These are phyloP conservation scores for Musa beccarii DNA, from an alignment of 176 grass and related monocot species.

Conservation along the genomic window DNA sequence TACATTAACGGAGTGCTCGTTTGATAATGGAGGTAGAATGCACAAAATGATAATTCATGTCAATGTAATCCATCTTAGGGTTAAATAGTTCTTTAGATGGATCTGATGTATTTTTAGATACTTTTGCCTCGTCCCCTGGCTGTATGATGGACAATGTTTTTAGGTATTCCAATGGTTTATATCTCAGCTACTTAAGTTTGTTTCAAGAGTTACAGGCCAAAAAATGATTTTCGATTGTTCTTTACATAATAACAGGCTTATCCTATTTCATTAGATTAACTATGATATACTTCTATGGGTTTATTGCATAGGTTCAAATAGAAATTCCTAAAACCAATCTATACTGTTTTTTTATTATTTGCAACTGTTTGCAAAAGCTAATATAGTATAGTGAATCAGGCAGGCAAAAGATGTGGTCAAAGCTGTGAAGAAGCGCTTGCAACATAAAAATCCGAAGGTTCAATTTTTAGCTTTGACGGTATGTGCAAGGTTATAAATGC, in stretches of 20 bases:
- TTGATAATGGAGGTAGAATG: no score
- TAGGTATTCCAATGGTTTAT: neutral
- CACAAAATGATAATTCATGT: neutral
- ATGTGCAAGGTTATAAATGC: constrained; percentile 17
- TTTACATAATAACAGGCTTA: neutral
- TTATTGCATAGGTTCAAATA: neutral
- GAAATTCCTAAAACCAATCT: neutral
- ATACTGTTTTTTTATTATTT: neutral
- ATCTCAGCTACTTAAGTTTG: neutral
- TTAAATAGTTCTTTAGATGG: no score
- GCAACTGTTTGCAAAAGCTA: neutral
- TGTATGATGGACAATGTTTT: neutral
- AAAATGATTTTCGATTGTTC: neutral
- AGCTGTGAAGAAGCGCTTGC: constrained; percentile 79
- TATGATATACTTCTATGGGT: neutral
- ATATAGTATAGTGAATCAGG: constrained; percentile 28
- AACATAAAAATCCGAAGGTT: constrained; percentile 71
- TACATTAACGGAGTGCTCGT: no score
- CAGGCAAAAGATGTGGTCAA: constrained; percentile 84
- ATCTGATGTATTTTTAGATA: no score
- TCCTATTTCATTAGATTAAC: no score
- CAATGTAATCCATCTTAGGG: neutral
- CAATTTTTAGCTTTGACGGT: constrained; percentile 80
- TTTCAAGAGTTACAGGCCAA: neutral
- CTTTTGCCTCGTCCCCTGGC: neutral